These are phyloP conservation scores for Erigeron philadelphicus DNA, from an alignment of 140 eudicot genomes.

Conservation along the genomic window DNA sequence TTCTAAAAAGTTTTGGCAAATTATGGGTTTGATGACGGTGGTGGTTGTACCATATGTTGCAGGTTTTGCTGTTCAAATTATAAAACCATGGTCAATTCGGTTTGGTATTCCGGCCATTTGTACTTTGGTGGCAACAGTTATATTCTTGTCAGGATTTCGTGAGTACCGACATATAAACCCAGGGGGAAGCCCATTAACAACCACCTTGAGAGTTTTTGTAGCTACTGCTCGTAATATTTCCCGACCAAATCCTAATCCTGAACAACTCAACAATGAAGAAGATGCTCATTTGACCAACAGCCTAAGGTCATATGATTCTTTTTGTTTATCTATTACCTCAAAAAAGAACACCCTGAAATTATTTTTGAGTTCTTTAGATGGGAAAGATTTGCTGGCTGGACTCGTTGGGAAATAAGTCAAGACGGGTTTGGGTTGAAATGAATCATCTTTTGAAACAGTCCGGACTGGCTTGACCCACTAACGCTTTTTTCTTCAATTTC, in stretches of 20 bases:
- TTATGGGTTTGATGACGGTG: constrained; percentile 5
- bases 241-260: constrained; percentile 28
- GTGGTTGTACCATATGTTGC: constrained; percentile 33
- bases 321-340: not conserved
- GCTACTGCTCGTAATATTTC: constrained; percentile 39
- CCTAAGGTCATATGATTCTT: constrained; percentile 39
- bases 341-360: not conserved
- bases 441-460: not conserved
- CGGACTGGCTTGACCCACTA: not conserved
- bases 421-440: not conserved
- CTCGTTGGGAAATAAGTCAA: not conserved
- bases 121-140: constrained; percentile 36
- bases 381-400: not conserved
- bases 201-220: constrained; percentile 45
- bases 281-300: constrained; percentile 37
- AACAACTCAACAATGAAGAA: constrained; percentile 23
- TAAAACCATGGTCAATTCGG: constrained; percentile 54
- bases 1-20: constrained; percentile 24
- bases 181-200: constrained; percentile 47
- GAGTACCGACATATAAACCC: constrained; percentile 20
- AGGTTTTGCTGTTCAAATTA: constrained; percentile 43
- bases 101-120: constrained; percentile 63
- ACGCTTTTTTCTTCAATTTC: not conserved
- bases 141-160: constrained; percentile 26
- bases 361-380: not conserved